Percentiles rank a stretch among this genome's conserved stretches.
These are phyloP conservation scores for Friedmanniomyces simplex DNA, from an alignment of 495 filamentous ascomycete genomes.

Conservation along the genomic window DNA sequence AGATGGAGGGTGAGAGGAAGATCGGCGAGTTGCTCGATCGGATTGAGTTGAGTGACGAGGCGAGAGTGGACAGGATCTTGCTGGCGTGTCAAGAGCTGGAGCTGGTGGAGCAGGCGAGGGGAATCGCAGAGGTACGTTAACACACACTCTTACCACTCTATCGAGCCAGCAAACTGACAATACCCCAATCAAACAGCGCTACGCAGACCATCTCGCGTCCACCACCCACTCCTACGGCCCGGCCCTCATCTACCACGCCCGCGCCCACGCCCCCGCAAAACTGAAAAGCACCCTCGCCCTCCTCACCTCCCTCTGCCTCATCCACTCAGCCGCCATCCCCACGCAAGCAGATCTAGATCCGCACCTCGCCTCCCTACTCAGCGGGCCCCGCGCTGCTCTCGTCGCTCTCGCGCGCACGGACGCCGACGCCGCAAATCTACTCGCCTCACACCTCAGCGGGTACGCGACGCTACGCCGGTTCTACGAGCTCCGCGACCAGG, in stretches of 20 bases:
- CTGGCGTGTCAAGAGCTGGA: conserved; percentile 56
- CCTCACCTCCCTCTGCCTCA: conserved; percentile 75
- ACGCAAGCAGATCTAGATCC: conserved; percentile 55
- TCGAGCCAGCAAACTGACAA: neutral
- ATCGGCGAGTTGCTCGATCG: conserved; percentile 50
- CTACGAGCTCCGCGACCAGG: conserved; percentile 73
- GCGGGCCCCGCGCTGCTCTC: conserved; percentile 54
- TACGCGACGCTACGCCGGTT: conserved; percentile 81
- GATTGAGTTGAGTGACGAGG: conserved; percentile 47
- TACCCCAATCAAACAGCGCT: conserved; percentile 45
- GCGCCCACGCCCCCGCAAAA: conserved; percentile 61
- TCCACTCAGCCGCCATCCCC: conserved; percentile 72
- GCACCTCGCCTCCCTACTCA: conserved; percentile 53
- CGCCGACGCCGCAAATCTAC: conserved; percentile 63
- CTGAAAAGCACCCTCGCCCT: conserved; percentile 71
- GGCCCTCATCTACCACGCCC: conserved; percentile 75
- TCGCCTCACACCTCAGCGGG: conserved; percentile 75
- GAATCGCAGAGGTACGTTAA: conserved; percentile 40
- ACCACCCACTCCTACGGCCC: conserved; percentile 42
- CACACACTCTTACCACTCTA: neutral
- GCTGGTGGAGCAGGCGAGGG: conserved; percentile 58
- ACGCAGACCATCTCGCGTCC: conserved; percentile 58
- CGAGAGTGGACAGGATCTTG: conserved; percentile 66
- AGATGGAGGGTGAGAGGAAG: conserved; percentile 50
- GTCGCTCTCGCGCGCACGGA: conserved; percentile 55